A percentile compares a stretch with the other conserved stretches of the same genome.
Evolutionary conservation across 2,329 filamentous ascomycete species (phyloP).

Genomic region (Exophiala dermatitidis): DNA sequence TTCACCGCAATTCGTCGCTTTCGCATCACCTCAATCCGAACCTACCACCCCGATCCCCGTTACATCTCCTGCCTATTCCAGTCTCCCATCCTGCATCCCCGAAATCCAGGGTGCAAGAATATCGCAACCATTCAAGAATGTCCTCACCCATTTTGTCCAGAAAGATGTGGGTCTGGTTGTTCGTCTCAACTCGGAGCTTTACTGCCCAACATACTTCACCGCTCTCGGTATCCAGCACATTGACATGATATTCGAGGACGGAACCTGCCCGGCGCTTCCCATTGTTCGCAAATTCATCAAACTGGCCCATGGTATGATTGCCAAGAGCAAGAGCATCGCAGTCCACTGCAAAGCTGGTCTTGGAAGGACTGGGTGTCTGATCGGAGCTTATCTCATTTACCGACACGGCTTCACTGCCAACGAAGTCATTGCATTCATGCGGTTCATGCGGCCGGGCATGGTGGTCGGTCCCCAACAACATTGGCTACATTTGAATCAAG

Average conservation of each 20-base stretch:
- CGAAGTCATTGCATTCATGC: conserved; percentile 95
- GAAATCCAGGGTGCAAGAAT: conserved; percentile 65
- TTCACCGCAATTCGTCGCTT: conserved; percentile 87
- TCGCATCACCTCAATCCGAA: conserved; percentile 84
- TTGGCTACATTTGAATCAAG: conserved; percentile 96
- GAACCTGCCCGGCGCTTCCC: conserved; percentile 81
- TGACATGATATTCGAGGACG: conserved; percentile 99
- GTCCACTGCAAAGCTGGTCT: conserved; percentile 98
- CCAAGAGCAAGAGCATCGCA: conserved; percentile 84
- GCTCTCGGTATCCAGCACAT: conserved; percentile 89
- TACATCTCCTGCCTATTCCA: conserved; percentile 64
- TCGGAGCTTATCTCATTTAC: conserved; percentile 96
- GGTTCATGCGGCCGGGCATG: conserved; percentile 98
- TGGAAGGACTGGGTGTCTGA: conserved; percentile 89
- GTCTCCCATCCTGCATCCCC: conserved; percentile 67
- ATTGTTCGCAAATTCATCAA: conserved; percentile 94
- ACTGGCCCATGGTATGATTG: conserved; percentile 90
- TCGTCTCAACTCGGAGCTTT: conserved; percentile 87
- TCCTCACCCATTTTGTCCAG: conserved; percentile 79
- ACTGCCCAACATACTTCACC: conserved; percentile 95
- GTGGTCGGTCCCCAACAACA: conserved; percentile 97
- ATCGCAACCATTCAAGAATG: conserved; percentile 88
- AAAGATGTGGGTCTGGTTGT: conserved; percentile 90
- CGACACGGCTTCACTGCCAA: conserved; percentile 95
- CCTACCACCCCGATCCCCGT: conserved; percentile 66